Evolutionary conservation across 495 filamentous ascomycete genomes (phyloP), one percentile per base, ranked within the genome.

Genomic region (Penicillium ucsense): DNA sequence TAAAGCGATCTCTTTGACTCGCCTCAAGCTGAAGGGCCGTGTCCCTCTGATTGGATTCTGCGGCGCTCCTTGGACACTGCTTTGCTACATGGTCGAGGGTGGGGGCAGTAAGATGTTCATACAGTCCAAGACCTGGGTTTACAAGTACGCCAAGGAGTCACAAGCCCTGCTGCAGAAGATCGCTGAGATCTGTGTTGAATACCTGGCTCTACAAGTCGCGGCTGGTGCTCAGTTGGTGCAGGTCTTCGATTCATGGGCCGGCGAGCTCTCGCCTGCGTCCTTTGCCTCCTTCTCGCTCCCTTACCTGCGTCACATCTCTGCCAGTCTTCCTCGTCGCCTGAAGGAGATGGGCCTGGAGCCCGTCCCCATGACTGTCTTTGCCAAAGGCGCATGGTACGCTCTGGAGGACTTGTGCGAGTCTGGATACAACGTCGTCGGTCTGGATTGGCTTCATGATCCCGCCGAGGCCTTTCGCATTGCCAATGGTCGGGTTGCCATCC

Each of bases 181-280:
- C 52, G 76, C 94, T 9, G 85, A 89, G 55, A 70, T 96, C 35
- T 96, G 91, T 59, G 86, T 96, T 1, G 90, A 97, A 55, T 91
- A 95, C 67, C 75, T 98, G 33, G 92, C 90, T 0, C 73, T 86
- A 36, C 92, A 98, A 62, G 90, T 97, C 44, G 77, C 83, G 45
- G 94, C 92, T 11, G 92, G 92, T 33, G 92, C 92, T 41, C 70
- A 94, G 79, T 74, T 97, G 56, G 69, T 98, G 28, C 94, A 97
- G 67, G 88, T 98, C n/a, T 98, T 98, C 61, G 92, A 98, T 63
- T 96, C 91, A 4, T 98, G 91, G 89, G 92, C 94, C 4, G 90
- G 86, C 3, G 92, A 97, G 68, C 76, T 98, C 31, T 88, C 86
- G 3, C 90, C 92, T 2, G 66, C 76, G 3, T 79, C 83, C 1